Percentiles rank a stretch among this genome's conserved stretches.
phyloP scores from a whole-genome alignment of 306 rosid genomes.

The Mimosa pudica region DNA sequence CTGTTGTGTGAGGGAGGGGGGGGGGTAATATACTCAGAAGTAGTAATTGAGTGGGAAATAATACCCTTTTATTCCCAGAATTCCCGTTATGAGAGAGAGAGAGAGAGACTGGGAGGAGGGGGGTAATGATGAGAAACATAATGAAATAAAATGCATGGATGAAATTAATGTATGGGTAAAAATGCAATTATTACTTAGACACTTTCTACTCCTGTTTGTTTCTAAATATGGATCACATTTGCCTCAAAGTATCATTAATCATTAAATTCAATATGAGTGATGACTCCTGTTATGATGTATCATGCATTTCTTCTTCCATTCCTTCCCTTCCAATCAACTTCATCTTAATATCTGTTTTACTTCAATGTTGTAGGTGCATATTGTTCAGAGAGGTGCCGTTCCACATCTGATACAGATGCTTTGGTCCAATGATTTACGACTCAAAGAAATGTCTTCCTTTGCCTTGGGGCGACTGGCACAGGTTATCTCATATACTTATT shows the following conservation, averaged over 20 bases:
- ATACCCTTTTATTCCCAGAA: too few relatives aligned
- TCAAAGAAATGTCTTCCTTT: slow-evolving; percentile 92
- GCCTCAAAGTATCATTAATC: background rate
- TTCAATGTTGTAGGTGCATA: slow-evolving; percentile 68
- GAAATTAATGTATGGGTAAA: too few relatives aligned
- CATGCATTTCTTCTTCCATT: background rate
- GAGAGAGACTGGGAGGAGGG: too few relatives aligned
- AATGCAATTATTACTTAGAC: too few relatives aligned
- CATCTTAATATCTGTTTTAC: slow-evolving; percentile 3
- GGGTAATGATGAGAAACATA: too few relatives aligned
- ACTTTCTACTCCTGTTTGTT: background rate
- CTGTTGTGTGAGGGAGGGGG: too few relatives aligned
- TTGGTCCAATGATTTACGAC: slow-evolving; percentile 80
- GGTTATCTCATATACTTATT: slow-evolving; percentile 47
- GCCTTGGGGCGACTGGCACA: slow-evolving; percentile 94
- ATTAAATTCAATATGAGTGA: slow-evolving; percentile 1
- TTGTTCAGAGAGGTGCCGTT: slow-evolving; percentile 95
- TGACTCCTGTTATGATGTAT: slow-evolving; percentile 18
- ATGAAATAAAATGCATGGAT: too few relatives aligned
- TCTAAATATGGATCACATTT: background rate
- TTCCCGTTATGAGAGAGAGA: too few relatives aligned
- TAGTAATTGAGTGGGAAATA: too few relatives aligned
- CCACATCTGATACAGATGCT: slow-evolving; percentile 92
- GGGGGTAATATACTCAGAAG: too few relatives aligned
- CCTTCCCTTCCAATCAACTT: background rate